Base-by-base conservation (phyloP, 305 asterid genomes). In the Plantago coronopus region DNA sequence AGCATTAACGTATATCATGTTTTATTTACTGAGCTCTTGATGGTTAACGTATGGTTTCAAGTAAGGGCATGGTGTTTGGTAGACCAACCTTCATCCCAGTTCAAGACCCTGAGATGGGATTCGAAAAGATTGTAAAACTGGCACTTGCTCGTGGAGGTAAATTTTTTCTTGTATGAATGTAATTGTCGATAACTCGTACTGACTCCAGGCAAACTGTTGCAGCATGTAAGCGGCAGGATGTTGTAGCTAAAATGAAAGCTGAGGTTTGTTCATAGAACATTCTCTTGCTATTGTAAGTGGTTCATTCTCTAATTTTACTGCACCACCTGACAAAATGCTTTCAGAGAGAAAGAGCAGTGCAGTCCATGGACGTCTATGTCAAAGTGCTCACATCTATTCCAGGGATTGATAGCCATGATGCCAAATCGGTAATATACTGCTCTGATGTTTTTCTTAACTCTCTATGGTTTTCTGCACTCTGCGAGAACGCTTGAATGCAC, bases 101-200 rank as follows among this genome's bases (percentile, higher is more conserved):
- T 54, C 78, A 74, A 48, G 88, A 89, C 75, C 62, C 81, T 14
- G 97, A 89, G 79, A 93, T 89, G 99, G 96, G 96, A 54, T 87
- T 87, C 57, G 97, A 93, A 81, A 83, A 83, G 84, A 89, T 89
- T 54, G 89, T 87, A 50, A 93, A 85, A 74, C 72, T 93, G 51
- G 88, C 95, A 62, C 94, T 78, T 72, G 96, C 95, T 72, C 99
- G 87, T 54, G 94, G 97, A 74, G 91, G 99, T 93, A 81, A 76
- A 74, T n/a, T 43, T 16, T n/a, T 29, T 29, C n/a, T 59, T 31
- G 44, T 27, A 59, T 54, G 50, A 21, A 37, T n/a, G 55, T 76
- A 40, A 47, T 37, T 25, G 46, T 62, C 61, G 48, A 51, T 48
- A 66, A 55, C 51, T 59, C 23, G 14, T 31, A 57, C 42, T 62